These are phyloP conservation scores for Lyophyllum atratum DNA, from an alignment of 768 basidiomycete genomes.

Conservation along the genomic window DNA sequence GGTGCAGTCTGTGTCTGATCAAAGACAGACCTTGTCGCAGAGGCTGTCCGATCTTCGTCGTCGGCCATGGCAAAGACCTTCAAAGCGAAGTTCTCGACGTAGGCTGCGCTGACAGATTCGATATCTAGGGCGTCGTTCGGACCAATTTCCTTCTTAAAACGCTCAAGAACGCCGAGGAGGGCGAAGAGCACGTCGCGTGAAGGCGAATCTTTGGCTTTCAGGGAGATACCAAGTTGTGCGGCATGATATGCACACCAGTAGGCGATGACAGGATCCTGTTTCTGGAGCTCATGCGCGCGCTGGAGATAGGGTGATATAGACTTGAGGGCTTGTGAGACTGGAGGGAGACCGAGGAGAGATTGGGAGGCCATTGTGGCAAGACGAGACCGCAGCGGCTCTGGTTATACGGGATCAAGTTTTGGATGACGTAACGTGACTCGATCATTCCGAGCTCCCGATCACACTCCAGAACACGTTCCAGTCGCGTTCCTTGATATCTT, in stretches of 20 bases:
- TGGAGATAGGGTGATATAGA: conserved; percentile 80
- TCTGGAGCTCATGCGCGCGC: conserved; percentile 84
- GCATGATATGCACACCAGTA: conserved; percentile 99
- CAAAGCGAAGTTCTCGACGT: conserved; percentile 94
- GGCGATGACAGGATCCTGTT: conserved; percentile 82
- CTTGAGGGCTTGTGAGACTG: conserved; percentile 62
- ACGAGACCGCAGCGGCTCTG: conserved; percentile 2
- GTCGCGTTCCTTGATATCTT: not conserved
- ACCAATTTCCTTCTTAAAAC: conserved; percentile 74
- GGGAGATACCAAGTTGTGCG: conserved; percentile 80
- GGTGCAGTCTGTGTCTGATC: not conserved
- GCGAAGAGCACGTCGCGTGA: conserved; percentile 71
- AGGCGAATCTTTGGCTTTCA: conserved; percentile 64
- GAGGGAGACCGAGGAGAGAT: conserved; percentile 55
- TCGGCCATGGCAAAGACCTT: conserved; percentile 89
- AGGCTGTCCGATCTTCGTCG: conserved; percentile 83
- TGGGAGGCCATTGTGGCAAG: conserved; percentile 30
- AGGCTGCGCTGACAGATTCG: conserved; percentile 82
- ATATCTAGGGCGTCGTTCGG: conserved; percentile 79
- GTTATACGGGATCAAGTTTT: not conserved
- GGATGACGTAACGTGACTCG: conserved; percentile 10
- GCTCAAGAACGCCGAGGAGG: conserved; percentile 78
- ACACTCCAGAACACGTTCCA: not conserved
- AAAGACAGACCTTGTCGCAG: conserved; percentile 64
- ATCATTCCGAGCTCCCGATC: not conserved